These are phyloP conservation scores for Synchytrium microbalum DNA, from an alignment of 371 early-diverging fungal genomes.

Conservation along the genomic window DNA sequence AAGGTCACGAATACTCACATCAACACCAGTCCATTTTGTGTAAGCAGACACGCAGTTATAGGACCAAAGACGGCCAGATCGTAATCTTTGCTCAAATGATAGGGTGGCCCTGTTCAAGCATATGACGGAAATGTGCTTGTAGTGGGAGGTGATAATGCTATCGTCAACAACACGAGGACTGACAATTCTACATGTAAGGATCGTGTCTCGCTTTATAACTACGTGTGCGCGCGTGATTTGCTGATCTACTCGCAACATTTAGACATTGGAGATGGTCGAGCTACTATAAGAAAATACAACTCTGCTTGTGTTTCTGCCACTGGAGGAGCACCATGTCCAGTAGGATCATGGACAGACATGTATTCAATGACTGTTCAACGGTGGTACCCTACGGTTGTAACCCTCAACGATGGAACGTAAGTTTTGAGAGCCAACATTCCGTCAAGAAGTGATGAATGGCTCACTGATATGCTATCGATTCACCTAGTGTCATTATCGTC, in stretches of 20 bases:
- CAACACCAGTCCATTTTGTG: constrained; percentile 23
- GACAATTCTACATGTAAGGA: neutral
- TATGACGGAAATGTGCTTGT: constrained; percentile 19
- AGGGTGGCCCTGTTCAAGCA: constrained; percentile 17
- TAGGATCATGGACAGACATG: constrained; percentile 6
- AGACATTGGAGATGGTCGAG: constrained; percentile 12
- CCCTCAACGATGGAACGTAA: constrained; percentile 16
- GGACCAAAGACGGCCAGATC: too few relatives aligned
- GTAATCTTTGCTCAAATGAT: too few relatives aligned
- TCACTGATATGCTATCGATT: too few relatives aligned
- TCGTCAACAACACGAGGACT: neutral
- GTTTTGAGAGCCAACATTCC: too few relatives aligned
- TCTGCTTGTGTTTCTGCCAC: constrained; percentile 7
- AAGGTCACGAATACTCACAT: neutral
- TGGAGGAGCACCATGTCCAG: neutral
- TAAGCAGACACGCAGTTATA: too few relatives aligned
- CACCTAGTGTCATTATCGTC: constrained; percentile 12
- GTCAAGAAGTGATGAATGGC: too few relatives aligned
- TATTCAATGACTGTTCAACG: constrained; percentile 10
- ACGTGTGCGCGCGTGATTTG: too few relatives aligned
- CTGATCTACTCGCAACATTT: too few relatives aligned
- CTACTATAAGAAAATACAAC: neutral
- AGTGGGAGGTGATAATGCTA: constrained; percentile 25
- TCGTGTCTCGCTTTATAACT: too few relatives aligned
- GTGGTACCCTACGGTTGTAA: constrained; percentile 17